Evolutionary conservation across 345 rosid species (phyloP).

Genomic region (Capsella bursapastoris): DNA sequence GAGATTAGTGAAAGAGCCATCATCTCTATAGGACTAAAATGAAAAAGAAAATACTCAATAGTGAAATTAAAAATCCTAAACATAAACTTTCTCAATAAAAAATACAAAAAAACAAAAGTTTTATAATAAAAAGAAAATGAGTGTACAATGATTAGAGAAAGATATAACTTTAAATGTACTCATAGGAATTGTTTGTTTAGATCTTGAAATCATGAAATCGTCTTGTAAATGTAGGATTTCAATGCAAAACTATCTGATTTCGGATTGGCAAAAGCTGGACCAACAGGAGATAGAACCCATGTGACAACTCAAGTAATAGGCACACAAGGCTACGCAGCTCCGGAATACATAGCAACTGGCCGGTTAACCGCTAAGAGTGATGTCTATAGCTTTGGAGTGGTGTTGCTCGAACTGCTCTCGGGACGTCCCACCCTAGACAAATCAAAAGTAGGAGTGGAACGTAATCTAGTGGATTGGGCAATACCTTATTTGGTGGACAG

Average conservation of each 20-base stretch:
- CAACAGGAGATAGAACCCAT: constrained; percentile 94
- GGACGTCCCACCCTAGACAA: constrained; percentile 63
- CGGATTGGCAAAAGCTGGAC: constrained; percentile 95
- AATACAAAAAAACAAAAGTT: not conserved
- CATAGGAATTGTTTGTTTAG: not conserved
- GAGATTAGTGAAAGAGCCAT: not conserved
- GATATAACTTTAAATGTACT: not conserved
- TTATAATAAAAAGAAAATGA: not conserved
- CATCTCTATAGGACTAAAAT: not conserved
- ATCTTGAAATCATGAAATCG: not conserved
- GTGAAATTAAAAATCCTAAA: not conserved
- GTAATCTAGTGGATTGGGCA: constrained; percentile 81
- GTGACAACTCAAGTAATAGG: constrained; percentile 92
- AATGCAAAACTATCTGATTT: constrained; percentile 93
- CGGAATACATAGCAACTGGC: constrained; percentile 92
- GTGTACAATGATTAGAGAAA: not conserved
- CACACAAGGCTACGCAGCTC: constrained; percentile 92
- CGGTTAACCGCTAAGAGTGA: constrained; percentile 60
- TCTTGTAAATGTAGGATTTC: constrained; percentile 56
- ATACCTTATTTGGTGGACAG: constrained; percentile 63
- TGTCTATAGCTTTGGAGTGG: constrained; percentile 79
- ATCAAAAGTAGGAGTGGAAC: constrained; percentile 57
- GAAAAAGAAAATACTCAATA: not conserved
- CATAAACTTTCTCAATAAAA: not conserved
- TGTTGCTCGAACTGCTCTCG: constrained; percentile 64